Base-by-base conservation (phyloP, 2,329 filamentous ascomycete species). In the Trichoderma atroviride region DNA sequence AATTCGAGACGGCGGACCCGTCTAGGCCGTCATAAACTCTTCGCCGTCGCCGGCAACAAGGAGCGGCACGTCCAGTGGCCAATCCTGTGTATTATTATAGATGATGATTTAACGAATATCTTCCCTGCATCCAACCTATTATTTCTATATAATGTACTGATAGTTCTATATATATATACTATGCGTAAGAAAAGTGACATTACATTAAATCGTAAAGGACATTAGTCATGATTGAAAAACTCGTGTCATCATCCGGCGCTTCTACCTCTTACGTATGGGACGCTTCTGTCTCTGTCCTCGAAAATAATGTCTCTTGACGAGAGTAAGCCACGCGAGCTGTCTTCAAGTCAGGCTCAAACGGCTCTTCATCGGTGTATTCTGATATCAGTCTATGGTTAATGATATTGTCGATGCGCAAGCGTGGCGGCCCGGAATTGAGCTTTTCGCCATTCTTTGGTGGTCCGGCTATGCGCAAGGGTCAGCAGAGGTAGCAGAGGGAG, bases 321-420 rank as follows among this genome's bases (percentile, higher is more conserved):
- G 58, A 62, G 52, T 62, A 63, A n/a, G 35, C 27, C 10, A 37
- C 35, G 22, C 53, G 37, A 5, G 35, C 35, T 40, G 50, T 52
- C 58, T 57, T 63, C 35, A 63, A 14, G 14, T 63, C 33, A 10
- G 57, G 50, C 27, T 33, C 29, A 35, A 57, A 50, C 19, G 52
- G 40, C 37, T 63, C 53, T 10, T 63, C 59, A 27, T 57, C 52
- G 4, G 57, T 29, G 50, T 33, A 50, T 50, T 69, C 58, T 2
- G 50, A 55, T 50, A 62, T 73, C 19, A 75, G 68, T 43, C 79
- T 74, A 55, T 74, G 74, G 66, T 81, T 81, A 72, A 81, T 79
- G 53, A 80, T 73, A 62, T 81, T 81, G 74, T 81, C 79, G 66
- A 81, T 81, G 5, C 79, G 77, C 16, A 81, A 72, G 16, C 79